Conservation (phyloP, 257 asterid genomes). For the Nicotiana otophora region DNA sequence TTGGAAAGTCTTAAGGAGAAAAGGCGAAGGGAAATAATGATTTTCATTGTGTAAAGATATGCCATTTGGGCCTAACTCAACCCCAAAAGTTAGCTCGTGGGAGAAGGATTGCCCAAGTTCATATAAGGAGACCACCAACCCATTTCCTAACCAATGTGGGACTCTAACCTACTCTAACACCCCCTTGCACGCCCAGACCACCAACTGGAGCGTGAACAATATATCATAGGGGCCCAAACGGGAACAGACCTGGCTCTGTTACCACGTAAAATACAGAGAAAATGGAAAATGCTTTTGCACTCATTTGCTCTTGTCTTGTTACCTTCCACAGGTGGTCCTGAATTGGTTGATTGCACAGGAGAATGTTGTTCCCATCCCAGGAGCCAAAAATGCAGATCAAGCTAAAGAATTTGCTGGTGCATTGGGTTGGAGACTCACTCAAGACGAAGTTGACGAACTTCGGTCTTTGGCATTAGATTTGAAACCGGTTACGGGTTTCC, state of each 20-base stretch:
- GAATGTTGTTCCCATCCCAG: slow-evolving; percentile 77
- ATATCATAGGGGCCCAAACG: no score
- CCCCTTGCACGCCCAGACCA: no score
- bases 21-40: background rate
- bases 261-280: no score
- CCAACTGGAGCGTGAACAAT: no score
- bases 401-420: slow-evolving; percentile 75
- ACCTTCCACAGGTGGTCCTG: slow-evolving; percentile 53
- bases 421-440: slow-evolving; percentile 60
- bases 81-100: no score
- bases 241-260: no score
- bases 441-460: slow-evolving; percentile 61
- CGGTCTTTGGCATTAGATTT: slow-evolving; percentile 56
- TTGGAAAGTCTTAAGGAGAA: background rate
- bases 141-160: no score
- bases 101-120: no score
- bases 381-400: slow-evolving; percentile 72
- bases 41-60: no score
- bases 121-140: no score
- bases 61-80: no score
- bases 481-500: slow-evolving; percentile 64
- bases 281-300: background rate
- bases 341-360: slow-evolving; percentile 86
- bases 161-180: no score
- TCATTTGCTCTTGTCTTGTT: background rate